Evolutionary conservation across 345 rosid genomes (phyloP), one percentile per base, ranked within the genome.

Genomic region (Microcos paniculata): DNA sequence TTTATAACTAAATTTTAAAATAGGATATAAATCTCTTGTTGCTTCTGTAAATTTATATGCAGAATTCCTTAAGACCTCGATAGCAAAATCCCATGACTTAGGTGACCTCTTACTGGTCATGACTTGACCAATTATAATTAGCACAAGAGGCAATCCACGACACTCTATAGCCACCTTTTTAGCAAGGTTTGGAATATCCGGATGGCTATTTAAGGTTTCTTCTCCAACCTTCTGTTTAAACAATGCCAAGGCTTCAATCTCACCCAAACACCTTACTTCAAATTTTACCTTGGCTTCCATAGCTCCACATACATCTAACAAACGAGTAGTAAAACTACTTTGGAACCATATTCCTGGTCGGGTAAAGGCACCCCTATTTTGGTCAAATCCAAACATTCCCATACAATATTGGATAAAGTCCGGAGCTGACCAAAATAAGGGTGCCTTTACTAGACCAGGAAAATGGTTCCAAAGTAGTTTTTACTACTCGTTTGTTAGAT

Each of bases 181-280:
- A 52, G 76, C 71, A 2, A 77, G 45, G 9, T 0, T 3, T 14
- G 3, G 46, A 4, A 65, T 24, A 12, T 56, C 62, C 5, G 13
- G 51, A 35, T 76, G 73, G 1, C 24, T 42, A 19, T 18, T 76
- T 19, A 79, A 35, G 9, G 71, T 80, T 80, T 80, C 30, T 53
- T n/a, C n/a, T n/a, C n/a, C n/a, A n/a, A n/a, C n/a, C n/a, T n/a
- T n/a, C n/a, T n/a, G 70, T 65, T 65, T 73, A 64, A 85, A 85
- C 77, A 85, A 73, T 51, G 82, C 82, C 84, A 82, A 82, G 33
- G 80, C 82, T 53, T 76, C 62, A 16, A 69, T 75, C 82, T 77
- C 43, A n/a, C 63, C 69, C 49, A 85, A 59, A 56, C 81, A 82
- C 67, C 77, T 74, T 76, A 82, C 73, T 46, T 73, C 76, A 26